These are phyloP conservation scores for Nepenthes alata DNA, from an alignment of 179 eudicot genomes.

Conservation along the genomic window DNA sequence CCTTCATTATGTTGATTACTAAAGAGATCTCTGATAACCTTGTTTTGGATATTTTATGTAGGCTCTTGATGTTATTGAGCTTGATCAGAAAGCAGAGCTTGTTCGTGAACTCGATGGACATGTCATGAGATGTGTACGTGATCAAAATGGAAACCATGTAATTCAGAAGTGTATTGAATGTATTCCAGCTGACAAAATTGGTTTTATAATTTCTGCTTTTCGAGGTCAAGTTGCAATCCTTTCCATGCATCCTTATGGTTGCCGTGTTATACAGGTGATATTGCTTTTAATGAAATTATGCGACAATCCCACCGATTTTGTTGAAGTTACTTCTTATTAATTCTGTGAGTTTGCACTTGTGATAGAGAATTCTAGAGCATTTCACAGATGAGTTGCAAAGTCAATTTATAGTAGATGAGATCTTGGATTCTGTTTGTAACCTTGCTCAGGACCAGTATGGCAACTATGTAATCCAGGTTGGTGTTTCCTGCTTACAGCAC, in stretches of 20 bases:
- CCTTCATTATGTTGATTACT: neutral
- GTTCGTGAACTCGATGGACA: slow-evolving; percentile 83
- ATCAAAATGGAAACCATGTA: slow-evolving; percentile 94
- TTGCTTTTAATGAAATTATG: neutral
- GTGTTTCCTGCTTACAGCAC: neutral
- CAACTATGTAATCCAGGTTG: slow-evolving; percentile 89
- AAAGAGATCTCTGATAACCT: neutral
- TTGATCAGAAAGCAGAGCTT: slow-evolving; percentile 69
- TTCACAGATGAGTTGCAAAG: slow-evolving; percentile 54
- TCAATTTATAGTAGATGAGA: slow-evolving; percentile 77
- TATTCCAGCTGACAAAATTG: slow-evolving; percentile 50
- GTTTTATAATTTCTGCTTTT: slow-evolving; percentile 68
- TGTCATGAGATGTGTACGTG: slow-evolving; percentile 75
- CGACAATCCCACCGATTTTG: neutral
- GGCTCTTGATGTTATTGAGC: slow-evolving; percentile 91
- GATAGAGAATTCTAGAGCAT: slow-evolving; percentile 82
- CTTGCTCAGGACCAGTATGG: slow-evolving; percentile 97
- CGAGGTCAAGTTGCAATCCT: slow-evolving; percentile 61
- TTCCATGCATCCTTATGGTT: slow-evolving; percentile 93
- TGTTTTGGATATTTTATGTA: slow-evolving; percentile 6
- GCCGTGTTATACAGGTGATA: slow-evolving; percentile 87
- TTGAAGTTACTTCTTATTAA: slow-evolving; percentile 4
- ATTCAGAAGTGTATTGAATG: slow-evolving; percentile 87
- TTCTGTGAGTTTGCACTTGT: slow-evolving; percentile 7
- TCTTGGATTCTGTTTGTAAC: slow-evolving; percentile 59